Evolutionary conservation across 108 stramenopile genomes (phyloP), one percentile per base, ranked within the genome.

Genomic region (Skeletonema marinoi): DNA sequence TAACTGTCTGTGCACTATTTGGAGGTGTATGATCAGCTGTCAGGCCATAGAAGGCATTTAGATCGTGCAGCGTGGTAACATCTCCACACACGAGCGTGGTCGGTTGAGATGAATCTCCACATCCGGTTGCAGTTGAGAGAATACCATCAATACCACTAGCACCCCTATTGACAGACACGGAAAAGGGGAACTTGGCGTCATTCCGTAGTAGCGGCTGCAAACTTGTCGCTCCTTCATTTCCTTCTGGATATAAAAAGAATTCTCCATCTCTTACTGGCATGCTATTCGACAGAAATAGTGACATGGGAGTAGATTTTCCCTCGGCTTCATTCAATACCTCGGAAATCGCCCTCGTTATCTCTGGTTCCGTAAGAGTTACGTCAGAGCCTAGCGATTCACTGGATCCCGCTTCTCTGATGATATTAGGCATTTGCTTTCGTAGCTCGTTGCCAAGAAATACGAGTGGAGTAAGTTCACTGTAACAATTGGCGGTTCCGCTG

Each of bases 111-210:
- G 78, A 69, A 71, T 92, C 90, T 11, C 88, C 89, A 83, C 88
- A 97, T 0, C 97, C 97, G 38, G 87, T 74, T 16, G 97, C 97
- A 1, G 96, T 90, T 60, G 95, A 81, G 29, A 98, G 74, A 4
- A 98, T 86, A 3, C 97, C 97, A 68, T 98, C 97, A 56, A 98
- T 98, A 31, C 97, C 97, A 83, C 90, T 94, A 16, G 95, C 95
- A 16, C 97, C 97, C 64, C 97, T 77, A 72, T 98, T 98, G 8
- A 90, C 90, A 32, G 74, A 86, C 3, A 82, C 82, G 7, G 82
- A 71, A 29, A 85, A 14, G 51, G 77, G 65, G 39, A 46, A 36
- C 59, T 68, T 65, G 17, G 17, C 78, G 44, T 38, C 44, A 54
- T 56, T 69, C 66, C 32, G 17, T 7, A 54, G 17, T 7, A 54